Percentiles rank a stretch among this genome's conserved stretches.
These are phyloP conservation scores for Coemansia sp. DNA, from an alignment of 192 early-diverging fungal species.

Conservation along the genomic window DNA sequence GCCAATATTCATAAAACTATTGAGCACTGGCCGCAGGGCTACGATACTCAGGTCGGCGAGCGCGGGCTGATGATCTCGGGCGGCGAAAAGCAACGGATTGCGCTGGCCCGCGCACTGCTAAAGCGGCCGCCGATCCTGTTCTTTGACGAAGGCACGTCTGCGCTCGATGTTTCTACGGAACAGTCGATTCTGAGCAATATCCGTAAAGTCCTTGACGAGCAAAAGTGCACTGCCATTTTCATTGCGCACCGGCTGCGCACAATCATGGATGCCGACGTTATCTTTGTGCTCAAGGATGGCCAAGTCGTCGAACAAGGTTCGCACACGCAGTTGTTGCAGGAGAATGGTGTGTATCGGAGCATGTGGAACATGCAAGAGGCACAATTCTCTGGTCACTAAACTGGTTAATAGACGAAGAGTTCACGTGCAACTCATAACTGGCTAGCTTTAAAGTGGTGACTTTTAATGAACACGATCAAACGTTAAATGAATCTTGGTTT, in stretches of 20 bases:
- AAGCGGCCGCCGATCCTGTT: constrained; percentile 61
- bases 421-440: neutral
- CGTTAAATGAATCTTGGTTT: too few species aligned
- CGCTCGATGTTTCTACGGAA: constrained; percentile 64
- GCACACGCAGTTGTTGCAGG: constrained; percentile 72
- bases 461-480: too few species aligned
- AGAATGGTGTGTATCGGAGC: constrained; percentile 73
- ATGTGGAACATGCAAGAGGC: constrained; percentile 79
- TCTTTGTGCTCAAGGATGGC: constrained; percentile 89
- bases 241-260: constrained; percentile 93
- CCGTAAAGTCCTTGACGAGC: constrained; percentile 66
- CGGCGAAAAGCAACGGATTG: constrained; percentile 69
- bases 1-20: constrained; percentile 68
- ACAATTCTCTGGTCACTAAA: constrained; percentile 10
- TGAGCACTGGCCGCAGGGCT: constrained; percentile 58
- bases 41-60: constrained; percentile 71
- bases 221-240: constrained; percentile 81
- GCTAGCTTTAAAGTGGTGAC: neutral
- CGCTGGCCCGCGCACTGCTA: constrained; percentile 52
- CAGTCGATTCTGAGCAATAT: constrained; percentile 83
- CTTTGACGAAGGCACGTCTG: constrained; percentile 67
- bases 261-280: constrained; percentile 85
- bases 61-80: constrained; percentile 71
- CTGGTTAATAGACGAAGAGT: neutral
- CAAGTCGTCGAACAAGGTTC: constrained; percentile 80